Base-by-base conservation (phyloP, 495 filamentous ascomycete species). In the Annulohypoxylon bovei region DNA sequence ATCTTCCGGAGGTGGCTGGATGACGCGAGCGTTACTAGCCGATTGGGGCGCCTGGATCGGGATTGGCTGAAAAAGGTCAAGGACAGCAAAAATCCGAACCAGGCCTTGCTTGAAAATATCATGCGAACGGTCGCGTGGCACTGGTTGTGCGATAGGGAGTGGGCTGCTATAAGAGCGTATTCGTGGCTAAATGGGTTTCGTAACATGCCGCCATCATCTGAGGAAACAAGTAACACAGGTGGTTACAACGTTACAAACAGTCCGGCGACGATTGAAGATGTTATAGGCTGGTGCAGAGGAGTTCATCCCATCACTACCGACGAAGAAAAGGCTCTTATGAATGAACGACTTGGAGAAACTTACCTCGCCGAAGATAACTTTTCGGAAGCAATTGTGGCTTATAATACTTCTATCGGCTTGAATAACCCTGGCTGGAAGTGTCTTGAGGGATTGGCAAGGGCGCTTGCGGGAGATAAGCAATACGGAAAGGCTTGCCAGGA, bases 1-100 rank as follows among this genome's bases (percentile, higher is more conserved):
- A 27, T 47, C 14, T 65, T 65, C 30, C 50, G 62, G 12, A 49
- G 20, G 39, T 65, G 62, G 62, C 62, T 65, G 2, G 35, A 65
- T 7, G 62, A 65, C 22, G 16, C 52, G 12, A 18, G 8, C n/a
- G 52, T 42, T 18, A 65, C 39, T 4, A 49, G 52, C 7, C 18
- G 39, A 27, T n/a, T 65, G 37, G 28, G 39, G 16, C 16, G 62
- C 12, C 39, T 47, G 7, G 50, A 57, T 53, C 28, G 49, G 33
- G 49, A 65, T 1, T 32, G 39, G 16, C 27, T 65, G 39, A 44
- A 39, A 1, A 27, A 49, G 6, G 52, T 53, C 6, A 56, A 20
- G n/a, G 27, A 11, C 4, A 20, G 35, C 40, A 6, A 12, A 8
- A 65, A 57, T 30, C 62, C 62, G 2, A 46, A 65, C 6, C 50